Evolutionary conservation across 768 basidiomycete species (phyloP).

Genomic region (Calocera cornea): DNA sequence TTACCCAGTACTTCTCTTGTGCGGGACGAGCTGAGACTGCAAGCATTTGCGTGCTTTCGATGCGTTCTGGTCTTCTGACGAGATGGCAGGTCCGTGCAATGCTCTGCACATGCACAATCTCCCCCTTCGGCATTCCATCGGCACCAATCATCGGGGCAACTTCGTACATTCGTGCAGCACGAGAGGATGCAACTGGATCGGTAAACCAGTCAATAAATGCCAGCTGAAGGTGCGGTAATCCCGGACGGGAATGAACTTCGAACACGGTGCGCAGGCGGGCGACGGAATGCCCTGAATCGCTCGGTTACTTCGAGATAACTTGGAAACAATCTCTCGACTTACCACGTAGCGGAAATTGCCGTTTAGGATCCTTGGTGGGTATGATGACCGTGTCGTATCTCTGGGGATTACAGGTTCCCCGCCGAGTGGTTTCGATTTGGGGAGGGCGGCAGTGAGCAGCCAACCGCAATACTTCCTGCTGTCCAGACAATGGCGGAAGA

Average conservation of each 20-base stretch:
- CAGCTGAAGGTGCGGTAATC: constrained; percentile 10
- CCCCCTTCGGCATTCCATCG: no score
- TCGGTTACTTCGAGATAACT: no score
- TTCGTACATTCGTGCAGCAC: no score
- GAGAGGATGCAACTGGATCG: neutral
- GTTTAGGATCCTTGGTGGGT: neutral
- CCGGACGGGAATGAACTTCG: constrained; percentile 8
- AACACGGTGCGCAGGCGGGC: constrained; percentile 12
- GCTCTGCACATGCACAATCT: neutral
- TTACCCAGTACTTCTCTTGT: no score
- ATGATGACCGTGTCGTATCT: constrained; percentile 12
- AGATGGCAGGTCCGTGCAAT: neutral
- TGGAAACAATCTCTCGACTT: no score
- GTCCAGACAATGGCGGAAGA: neutral
- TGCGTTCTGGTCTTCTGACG: neutral
- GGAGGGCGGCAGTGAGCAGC: neutral
- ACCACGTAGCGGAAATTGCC: no score
- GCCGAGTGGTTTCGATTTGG: neutral
- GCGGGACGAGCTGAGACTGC: no score
- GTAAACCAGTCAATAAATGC: constrained; percentile 23
- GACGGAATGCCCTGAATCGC: neutral
- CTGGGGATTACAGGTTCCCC: neutral
- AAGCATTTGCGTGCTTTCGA: no score
- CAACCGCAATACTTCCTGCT: neutral
- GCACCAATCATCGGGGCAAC: no score